These are phyloP conservation scores for Eimeria necatrix DNA, from an alignment of 169 alveolate species.

Conservation along the genomic window DNA sequence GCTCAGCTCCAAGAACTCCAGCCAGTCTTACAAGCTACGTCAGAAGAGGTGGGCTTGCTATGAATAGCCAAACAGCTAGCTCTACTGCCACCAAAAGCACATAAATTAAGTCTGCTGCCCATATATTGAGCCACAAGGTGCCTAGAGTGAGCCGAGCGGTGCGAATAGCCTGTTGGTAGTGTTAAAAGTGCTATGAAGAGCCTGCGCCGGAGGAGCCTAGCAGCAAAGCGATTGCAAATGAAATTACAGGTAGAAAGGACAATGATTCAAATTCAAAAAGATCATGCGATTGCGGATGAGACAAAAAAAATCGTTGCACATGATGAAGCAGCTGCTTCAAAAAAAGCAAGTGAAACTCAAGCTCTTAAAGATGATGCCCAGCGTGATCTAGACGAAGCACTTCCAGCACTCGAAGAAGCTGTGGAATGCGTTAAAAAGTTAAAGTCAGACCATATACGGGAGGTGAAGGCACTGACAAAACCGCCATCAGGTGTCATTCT, in stretches of 20 bases:
- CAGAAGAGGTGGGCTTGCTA: slow-evolving; percentile 86
- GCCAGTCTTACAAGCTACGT: slow-evolving; percentile 95
- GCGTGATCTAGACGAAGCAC: slow-evolving; percentile 95
- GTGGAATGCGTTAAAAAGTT: slow-evolving; percentile 94
- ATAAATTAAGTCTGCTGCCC: no score
- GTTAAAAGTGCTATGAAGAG: no score
- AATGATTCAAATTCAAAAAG: slow-evolving; percentile 93
- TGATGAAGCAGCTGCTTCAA: slow-evolving; percentile 91
- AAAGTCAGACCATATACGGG: slow-evolving; percentile 94
- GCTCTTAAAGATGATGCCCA: slow-evolving; percentile 91
- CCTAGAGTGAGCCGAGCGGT: no score
- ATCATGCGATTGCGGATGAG: slow-evolving; percentile 95
- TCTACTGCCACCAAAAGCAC: no score
- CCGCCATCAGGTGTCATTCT: slow-evolving; percentile 92
- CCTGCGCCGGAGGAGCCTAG: no score
- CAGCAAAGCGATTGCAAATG: no score
- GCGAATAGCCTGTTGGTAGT: no score
- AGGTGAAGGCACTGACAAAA: slow-evolving; percentile 93
- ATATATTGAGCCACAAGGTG: no score
- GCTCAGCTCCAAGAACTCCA: slow-evolving; percentile 91
- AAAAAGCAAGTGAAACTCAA: slow-evolving; percentile 90
- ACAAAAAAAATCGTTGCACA: slow-evolving; percentile 91
- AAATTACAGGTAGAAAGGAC: slow-evolving; percentile 89
- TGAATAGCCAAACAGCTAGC: no score
- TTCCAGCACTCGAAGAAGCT: slow-evolving; percentile 96